Evolutionary conservation across 1,139 yeast species (phyloP).

Genomic region (Debaryomycetaceae sp.): DNA sequence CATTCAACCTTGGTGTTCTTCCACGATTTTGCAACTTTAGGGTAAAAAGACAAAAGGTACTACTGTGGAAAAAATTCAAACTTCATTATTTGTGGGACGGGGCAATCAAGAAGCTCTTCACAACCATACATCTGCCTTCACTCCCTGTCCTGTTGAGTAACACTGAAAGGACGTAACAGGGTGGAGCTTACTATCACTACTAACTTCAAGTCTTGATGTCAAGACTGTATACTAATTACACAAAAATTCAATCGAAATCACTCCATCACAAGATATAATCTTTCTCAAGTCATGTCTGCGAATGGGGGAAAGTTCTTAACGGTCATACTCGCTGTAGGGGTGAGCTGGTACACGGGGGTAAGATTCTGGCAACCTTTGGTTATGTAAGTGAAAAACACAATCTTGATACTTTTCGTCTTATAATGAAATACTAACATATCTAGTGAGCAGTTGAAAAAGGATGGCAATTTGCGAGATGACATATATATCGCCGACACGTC

Average conservation of each 20-base stretch:
- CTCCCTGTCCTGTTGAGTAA: too few relatives aligned
- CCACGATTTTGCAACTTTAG: too few relatives aligned
- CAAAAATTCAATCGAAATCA: neutral
- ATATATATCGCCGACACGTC: conserved; percentile 46
- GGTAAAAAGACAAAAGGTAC: too few relatives aligned
- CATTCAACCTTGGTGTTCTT: too few relatives aligned
- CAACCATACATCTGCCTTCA: too few relatives aligned
- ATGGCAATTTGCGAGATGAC: conserved; percentile 62
- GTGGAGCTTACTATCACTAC: neutral
- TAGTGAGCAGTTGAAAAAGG: conserved; percentile 65
- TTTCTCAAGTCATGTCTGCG: conserved; percentile 17
- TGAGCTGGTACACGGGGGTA: conserved; percentile 52
- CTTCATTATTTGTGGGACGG: too few relatives aligned
- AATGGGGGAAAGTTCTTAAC: conserved; percentile 22
- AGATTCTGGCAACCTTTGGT: conserved; percentile 74
- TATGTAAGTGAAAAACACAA: conserved; percentile 41
- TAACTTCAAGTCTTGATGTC: neutral
- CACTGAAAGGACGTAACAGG: too few relatives aligned
- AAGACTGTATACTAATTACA: neutral
- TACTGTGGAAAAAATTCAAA: too few relatives aligned
- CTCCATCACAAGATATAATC: neutral
- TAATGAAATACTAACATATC: conserved; percentile 9
- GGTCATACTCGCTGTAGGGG: conserved; percentile 29
- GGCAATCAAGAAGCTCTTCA: too few relatives aligned
- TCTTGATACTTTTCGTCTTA: too few relatives aligned